Base-by-base conservation (phyloP, 2,329 filamentous ascomycete species). In the Scopulariopsis brevicaulis region DNA sequence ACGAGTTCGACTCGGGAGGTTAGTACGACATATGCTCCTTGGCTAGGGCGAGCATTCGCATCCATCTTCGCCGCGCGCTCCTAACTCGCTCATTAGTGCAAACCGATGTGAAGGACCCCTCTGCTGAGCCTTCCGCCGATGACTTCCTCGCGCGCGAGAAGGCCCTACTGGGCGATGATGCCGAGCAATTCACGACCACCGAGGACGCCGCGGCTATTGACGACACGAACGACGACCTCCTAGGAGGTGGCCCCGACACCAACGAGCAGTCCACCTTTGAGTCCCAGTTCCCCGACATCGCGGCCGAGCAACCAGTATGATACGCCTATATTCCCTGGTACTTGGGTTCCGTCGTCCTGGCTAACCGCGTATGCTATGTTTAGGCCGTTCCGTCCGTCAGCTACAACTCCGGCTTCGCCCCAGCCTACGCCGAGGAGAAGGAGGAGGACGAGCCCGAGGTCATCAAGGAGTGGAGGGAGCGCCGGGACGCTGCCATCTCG, bases 111-210 rank as follows among this genome's bases (percentile, higher is more conserved):
- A 80, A 78, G 73, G 78, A 76, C 58, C 72, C 83, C 43, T 77
- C 79, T 62, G 79, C 77, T 61, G 76, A 80, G 11, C 77, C 82
- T 34, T 85, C 86, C 35, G 78, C 82, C 62, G 85, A 90, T 67
- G 90, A 96, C 73, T 97, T 99, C 71, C 83, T 97, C 54, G 85
- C 89, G 62, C 89, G 93, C 64, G 94, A 99, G 76, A 90, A 91
- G 68, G 94, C 91, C 61, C 74, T 87, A 20, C 84, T 99, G 8
- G 94, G 94, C 63, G 94, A 96, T 62, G 94, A 97, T 71, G 94
- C 94, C 60, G 83, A 91, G 66, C 89, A 92, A 76, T 99, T 99
- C 72, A 80, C 87, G 62, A 88, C 89, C 35, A 80, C 84, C 61
- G 84, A 86, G 67, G 90, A 96, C 69, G 77, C 80, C 59, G 79